Evolutionary conservation across 192 early-diverging fungal species (phyloP), one percentile per base, ranked within the genome.

Genomic region (Linnemannia schmuckeri): DNA sequence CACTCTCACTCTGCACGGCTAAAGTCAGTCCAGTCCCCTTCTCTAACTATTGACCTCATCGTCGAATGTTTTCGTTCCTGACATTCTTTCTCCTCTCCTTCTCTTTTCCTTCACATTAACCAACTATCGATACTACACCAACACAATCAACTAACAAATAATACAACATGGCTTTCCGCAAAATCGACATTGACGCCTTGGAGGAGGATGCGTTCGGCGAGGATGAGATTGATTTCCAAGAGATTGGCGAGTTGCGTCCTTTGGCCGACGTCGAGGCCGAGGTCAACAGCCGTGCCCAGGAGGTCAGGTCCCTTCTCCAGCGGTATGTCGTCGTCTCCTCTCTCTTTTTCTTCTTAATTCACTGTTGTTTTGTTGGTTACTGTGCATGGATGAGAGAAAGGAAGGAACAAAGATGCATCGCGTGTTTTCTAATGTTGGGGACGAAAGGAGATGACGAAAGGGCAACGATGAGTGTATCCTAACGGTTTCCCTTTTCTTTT

Each of bases 291-390:
- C 91, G 93, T 78, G 88, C 88, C 17, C 85, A 88, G 41, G 91
- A 93, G 8, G 95, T 95, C 33, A 93, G 97, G 49, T 91, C 89
- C 42, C 87, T 91, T 68, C 91, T 97, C 41, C 90, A 90, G 75
- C 85, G 89, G 91, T 92, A 90, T 13, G 68, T 68, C 8, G 40
- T 18, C 54, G 37, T 24, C 40, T 30, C 33, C 37, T 40, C 49
- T 57, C 61, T 74, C 41, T 73, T 22, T 54, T 37, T 47, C 8
- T 66, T 66, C 27, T 66, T 66, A 13, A 10, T 46, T 46, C 44
- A 24, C 54, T 55, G 54, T 27, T 27, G 55, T n/a, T 33, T 66
- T 30, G 30, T 66, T 66, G 3, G 8, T 30, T n/a, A 27, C 27
- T 24, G 27, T 66, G 27, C 4, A 15, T 33, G 61, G 30, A 33